Evolutionary conservation across 768 basidiomycete species (phyloP).

Genomic region (Tulasnella sp.): DNA sequence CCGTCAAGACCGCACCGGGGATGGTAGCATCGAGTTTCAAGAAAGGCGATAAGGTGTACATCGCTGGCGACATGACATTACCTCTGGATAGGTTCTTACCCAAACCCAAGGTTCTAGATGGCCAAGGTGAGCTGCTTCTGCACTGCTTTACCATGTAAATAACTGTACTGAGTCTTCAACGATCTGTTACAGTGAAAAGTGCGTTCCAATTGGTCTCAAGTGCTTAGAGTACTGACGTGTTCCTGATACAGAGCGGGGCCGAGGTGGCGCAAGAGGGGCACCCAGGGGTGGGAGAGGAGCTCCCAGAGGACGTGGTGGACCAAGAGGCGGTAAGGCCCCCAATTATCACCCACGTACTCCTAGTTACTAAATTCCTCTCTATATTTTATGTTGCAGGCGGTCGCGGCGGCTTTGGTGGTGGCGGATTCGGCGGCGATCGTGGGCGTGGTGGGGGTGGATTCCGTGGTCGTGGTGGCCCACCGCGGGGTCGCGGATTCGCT

Average conservation of each 20-base stretch:
- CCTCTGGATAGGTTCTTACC: conserved; percentile 95
- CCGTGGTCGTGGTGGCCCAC: conserved; percentile 12
- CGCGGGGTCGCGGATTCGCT: neutral
- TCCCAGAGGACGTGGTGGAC: conserved; percentile 24
- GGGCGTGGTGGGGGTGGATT: conserved; percentile 22
- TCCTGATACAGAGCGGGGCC: conserved; percentile 35
- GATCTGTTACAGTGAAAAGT: conserved; percentile 32
- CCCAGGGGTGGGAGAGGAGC: conserved; percentile 25
- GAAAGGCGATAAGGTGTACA: conserved; percentile 96
- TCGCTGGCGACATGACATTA: conserved; percentile 91
- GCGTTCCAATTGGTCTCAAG: conserved; percentile 18
- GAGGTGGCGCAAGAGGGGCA: conserved; percentile 29
- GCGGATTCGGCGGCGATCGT: conserved; percentile 18
- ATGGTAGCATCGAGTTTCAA: conserved; percentile 94
- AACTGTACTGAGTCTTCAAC: conserved; percentile 6
- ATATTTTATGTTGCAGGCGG: conserved; percentile 6
- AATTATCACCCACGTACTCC: neutral
- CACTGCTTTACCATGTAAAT: neutral
- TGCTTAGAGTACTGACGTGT: conserved; percentile 18
- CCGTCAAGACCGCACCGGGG: conserved; percentile 92
- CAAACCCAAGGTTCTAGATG: conserved; percentile 79
- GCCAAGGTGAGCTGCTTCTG: conserved; percentile 8
- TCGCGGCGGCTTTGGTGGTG: conserved; percentile 15
- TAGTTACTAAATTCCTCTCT: too few relatives aligned
- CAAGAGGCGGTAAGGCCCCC: conserved; percentile 29